These are phyloP conservation scores for Plasmodium inui DNA, from an alignment of 169 alveolate species.

Conservation along the genomic window DNA sequence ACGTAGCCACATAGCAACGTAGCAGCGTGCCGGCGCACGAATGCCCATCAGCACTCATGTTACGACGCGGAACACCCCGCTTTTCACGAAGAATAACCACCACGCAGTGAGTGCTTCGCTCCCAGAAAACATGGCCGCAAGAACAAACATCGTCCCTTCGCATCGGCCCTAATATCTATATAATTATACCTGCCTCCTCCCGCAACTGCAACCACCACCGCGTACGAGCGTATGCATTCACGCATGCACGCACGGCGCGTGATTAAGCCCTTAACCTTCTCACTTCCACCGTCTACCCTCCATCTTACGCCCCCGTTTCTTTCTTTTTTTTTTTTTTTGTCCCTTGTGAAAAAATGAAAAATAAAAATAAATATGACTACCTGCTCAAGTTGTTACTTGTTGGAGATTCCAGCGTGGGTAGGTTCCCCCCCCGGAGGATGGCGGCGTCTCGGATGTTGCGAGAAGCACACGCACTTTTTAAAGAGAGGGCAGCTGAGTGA, in stretches of 20 bases:
- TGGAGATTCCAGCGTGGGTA: conserved; percentile 99
- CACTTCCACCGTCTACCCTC: background rate
- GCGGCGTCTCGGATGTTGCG: background rate
- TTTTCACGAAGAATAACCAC: background rate
- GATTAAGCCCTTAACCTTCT: background rate
- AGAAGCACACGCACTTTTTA: background rate
- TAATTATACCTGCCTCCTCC: background rate
- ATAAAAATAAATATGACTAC: conserved; percentile 86
- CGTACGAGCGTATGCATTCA: background rate
- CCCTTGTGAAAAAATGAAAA: conserved; percentile 32
- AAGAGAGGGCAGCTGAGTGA: background rate
- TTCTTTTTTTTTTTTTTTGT: conserved; percentile 14
- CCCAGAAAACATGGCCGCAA: background rate
- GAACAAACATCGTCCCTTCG: background rate
- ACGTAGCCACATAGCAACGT: background rate
- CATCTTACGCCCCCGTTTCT: no score
- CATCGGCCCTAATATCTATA: background rate
- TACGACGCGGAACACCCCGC: no score
- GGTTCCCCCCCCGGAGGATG: background rate
- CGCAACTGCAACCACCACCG: background rate
- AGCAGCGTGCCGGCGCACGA: background rate
- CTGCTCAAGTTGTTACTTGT: conserved; percentile 96
- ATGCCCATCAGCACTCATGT: no score
- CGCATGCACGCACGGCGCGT: background rate
- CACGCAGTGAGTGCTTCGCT: background rate